Base-by-base conservation (phyloP, 768 basidiomycete species). In the Russula griseocarnosa region DNA sequence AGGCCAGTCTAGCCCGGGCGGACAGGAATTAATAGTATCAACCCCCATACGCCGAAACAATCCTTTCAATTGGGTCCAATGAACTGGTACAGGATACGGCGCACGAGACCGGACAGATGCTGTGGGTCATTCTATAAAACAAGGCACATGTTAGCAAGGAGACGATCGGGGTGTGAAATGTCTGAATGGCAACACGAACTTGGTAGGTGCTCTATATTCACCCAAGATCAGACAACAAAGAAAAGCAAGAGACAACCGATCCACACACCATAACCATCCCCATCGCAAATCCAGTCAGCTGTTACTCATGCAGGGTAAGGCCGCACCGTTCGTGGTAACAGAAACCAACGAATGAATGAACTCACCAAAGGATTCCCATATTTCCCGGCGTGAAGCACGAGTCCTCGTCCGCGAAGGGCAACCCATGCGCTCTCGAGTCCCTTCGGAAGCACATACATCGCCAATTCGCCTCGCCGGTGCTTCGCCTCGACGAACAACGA, bases 391-490 rank as follows among this genome's bases (percentile, higher is more conserved):
- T 79, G 79, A 63, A 86, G 83, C 58, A 94, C 88, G 76, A 83
- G 84, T 2, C 90, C 88, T 64, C 85, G 83, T 16, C 89, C 88
- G 32, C 90, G 75, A 13, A 86, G 83, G 72, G 86, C 84, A 1
- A 87, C 78, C 94, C 94, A 98, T 13, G 83, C 83, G 60, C 91
- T 92, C 77, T 98, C 94, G 38, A 98, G 74, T 0, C 84, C 92
- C 74, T 94, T 92, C 5, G 96, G 96, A 34, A 98, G 76, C 3
- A 86, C 88, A 72, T 89, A 93, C 93, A 94, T 92, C 65, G 94
- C 92, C 69, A 98, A 77, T 75, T 98, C 96, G 2, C 85, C 88
- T 9, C 94, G 82, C 24, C 96, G 80, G 69, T 87, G 82, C 77
- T 84, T 87, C 71, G 92, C 94, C 71, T 98, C 96, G 2, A 95